Evolutionary conservation across 768 basidiomycete genomes (phyloP), one percentile per base, ranked within the genome.

Genomic region (Tubosaeta sp.): DNA sequence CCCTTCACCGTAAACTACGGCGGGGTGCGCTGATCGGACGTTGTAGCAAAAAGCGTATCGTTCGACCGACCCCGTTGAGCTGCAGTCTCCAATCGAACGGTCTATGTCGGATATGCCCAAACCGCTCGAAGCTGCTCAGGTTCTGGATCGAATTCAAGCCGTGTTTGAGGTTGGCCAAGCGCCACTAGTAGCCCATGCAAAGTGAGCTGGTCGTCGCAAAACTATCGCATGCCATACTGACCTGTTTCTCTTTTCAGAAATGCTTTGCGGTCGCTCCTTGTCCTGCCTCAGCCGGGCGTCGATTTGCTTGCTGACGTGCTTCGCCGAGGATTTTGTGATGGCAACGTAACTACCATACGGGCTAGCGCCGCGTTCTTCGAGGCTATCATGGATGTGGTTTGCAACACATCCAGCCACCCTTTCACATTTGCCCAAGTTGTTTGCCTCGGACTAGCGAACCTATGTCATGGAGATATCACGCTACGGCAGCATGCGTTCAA

Each of bases 361-460:
- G 85, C 79, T 58, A 79, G 78, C 48, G 73, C 74, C 10, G 78
- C 76, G 12, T 87, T 94, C 69, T 94, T 94, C 59, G 86, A 90
- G 60, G 83, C 86, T 27, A 72, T 94, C 4, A 78, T 82, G 3
- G 86, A 90, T 31, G 77, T 87, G 18, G 73, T 93, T 21, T 78
- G 80, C 63, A 76, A 74, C 19, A 61, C 60, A 12, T 73, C 78
- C 21, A 66, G 64, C 24, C 86, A 83, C 60, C 73, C 76, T 43
- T 90, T 87, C 65, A 78, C 78, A 4, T 88, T 92, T 61, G 75
- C 83, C 22, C 91, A 95, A 62, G 72, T 82, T 13, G 77, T 81
- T 21, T 91, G 84, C 59, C 74, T 95, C 13, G 88, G 86, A 3
- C 70, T 96, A 18, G 84, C 88, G 18, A 96, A 96, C 68, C 77